These are phyloP conservation scores for Aspergillus amoenus DNA, from an alignment of 2,329 filamentous ascomycete species.

Conservation along the genomic window DNA sequence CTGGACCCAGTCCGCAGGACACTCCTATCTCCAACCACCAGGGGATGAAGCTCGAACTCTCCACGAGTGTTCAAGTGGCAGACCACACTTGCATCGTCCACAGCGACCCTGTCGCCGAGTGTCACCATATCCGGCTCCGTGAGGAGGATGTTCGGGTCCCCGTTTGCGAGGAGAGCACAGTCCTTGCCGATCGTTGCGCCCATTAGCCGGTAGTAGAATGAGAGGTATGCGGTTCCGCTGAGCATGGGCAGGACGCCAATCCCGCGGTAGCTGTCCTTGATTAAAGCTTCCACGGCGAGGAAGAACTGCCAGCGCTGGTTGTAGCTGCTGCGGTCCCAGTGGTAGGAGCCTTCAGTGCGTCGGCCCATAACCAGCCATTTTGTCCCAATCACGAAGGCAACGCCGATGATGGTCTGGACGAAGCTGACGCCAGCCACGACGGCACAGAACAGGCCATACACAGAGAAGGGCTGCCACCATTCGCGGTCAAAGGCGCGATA, in stretches of 20 bases:
- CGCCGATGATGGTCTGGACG: slow-evolving; percentile 35
- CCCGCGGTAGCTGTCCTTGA: slow-evolving; percentile 51
- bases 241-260: slow-evolving; percentile 54
- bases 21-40: slow-evolving; percentile 53
- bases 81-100: slow-evolving; percentile 58
- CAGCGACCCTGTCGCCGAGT: slow-evolving; percentile 14
- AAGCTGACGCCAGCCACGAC: neutral
- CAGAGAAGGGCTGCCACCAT: slow-evolving; percentile 9
- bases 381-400: slow-evolving; percentile 45
- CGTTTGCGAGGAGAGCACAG: slow-evolving; percentile 57
- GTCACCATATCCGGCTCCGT: slow-evolving; percentile 59
- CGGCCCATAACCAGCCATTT: slow-evolving; percentile 57
- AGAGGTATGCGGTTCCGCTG: slow-evolving; percentile 54
- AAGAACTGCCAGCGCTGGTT: slow-evolving; percentile 61
- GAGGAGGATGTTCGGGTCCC: slow-evolving; percentile 53
- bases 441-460: neutral
- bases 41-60: slow-evolving; percentile 55
- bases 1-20: slow-evolving; percentile 54
- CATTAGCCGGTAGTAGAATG: slow-evolving; percentile 54
- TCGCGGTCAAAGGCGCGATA: slow-evolving; percentile 3
- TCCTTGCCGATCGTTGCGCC: slow-evolving; percentile 56
- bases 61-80: slow-evolving; percentile 59
- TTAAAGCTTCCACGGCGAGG: slow-evolving; percentile 52
- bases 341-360: slow-evolving; percentile 53
- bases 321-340: slow-evolving; percentile 59